Evolutionary conservation across 164 flowering plant genomes (phyloP).

Genomic region (Stephania japonica): DNA sequence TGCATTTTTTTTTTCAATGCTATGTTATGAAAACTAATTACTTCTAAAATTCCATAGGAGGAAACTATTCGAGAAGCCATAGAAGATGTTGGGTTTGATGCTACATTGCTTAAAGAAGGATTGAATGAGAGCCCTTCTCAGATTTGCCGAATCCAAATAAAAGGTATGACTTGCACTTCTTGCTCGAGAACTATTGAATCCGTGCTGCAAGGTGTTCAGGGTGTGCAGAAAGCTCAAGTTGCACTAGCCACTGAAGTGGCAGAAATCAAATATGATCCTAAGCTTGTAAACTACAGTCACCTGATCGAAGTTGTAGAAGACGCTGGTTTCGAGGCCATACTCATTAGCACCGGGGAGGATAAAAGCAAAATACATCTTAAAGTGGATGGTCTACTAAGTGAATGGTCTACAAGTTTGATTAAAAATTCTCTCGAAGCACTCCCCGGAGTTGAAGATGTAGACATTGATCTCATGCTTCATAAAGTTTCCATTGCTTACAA

Average conservation of each 20-base stretch:
- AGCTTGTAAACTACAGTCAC: slow-evolving; percentile 27
- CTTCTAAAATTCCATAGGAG: slow-evolving; percentile 33
- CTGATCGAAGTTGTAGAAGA: slow-evolving; percentile 51
- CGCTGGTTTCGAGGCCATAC: slow-evolving; percentile 67
- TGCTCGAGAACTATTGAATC: slow-evolving; percentile 67
- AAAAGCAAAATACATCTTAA: slow-evolving; percentile 49
- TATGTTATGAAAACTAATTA: neutral
- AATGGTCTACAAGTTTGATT: slow-evolving; percentile 35
- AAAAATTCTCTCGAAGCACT: slow-evolving; percentile 58
- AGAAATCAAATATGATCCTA: slow-evolving; percentile 60
- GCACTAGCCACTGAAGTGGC: slow-evolving; percentile 82
- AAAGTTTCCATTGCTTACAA: slow-evolving; percentile 61
- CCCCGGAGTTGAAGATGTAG: slow-evolving; percentile 54
- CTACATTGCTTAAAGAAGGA: slow-evolving; percentile 45
- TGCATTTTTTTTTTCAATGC: neutral
- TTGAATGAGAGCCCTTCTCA: slow-evolving; percentile 27
- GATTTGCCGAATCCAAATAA: slow-evolving; percentile 53
- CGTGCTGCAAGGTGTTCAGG: slow-evolving; percentile 39
- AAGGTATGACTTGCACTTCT: slow-evolving; percentile 85
- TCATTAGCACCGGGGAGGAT: slow-evolving; percentile 59
- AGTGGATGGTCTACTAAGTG: slow-evolving; percentile 50
- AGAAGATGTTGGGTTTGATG: slow-evolving; percentile 73
- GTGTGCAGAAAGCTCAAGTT: slow-evolving; percentile 64
- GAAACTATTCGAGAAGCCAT: slow-evolving; percentile 69
- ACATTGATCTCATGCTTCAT: slow-evolving; percentile 26